phyloP scores from a whole-genome alignment of 805 yeast species.

The Suhomyces prunicola region DNA sequence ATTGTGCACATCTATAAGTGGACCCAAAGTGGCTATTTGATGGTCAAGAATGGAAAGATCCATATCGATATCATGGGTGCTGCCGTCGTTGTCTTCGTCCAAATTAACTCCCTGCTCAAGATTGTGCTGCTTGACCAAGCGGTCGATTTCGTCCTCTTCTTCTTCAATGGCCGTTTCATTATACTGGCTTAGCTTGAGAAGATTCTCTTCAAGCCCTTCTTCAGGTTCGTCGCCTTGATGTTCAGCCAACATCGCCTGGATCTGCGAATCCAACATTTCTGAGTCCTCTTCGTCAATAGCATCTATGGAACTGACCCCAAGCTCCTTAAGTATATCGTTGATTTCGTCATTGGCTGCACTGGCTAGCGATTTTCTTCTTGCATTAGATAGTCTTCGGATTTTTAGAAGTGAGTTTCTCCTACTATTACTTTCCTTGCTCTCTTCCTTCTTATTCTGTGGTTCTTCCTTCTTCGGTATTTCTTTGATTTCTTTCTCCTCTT shows the following conservation, averaged over 20 bases:
- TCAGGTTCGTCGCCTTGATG: conserved; percentile 10
- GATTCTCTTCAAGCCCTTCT: conserved; percentile 15
- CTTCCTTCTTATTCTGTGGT: background rate
- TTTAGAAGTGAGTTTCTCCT: conserved; percentile 14
- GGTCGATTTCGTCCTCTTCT: conserved; percentile 39
- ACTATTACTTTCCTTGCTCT: background rate
- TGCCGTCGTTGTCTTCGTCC: conserved; percentile 15
- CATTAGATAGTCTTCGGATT: conserved; percentile 32
- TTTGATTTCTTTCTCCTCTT: background rate
- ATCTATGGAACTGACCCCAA: conserved; percentile 31
- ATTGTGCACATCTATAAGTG: conserved; percentile 36
- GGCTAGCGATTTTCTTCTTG: conserved; percentile 37
- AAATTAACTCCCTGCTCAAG: conserved; percentile 30
- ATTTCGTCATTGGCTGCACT: conserved; percentile 39
- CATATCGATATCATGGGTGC: conserved; percentile 18
- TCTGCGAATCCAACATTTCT: conserved; percentile 30
- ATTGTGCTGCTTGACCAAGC: conserved; percentile 34
- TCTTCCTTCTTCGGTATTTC: background rate
- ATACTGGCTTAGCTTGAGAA: conserved; percentile 13
- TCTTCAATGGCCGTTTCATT: conserved; percentile 27
- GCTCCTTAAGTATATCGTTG: conserved; percentile 32
- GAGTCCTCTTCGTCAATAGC: conserved; percentile 28
- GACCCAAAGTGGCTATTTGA: conserved; percentile 40
- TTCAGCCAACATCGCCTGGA: conserved; percentile 28
- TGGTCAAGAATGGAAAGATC: conserved; percentile 35